phyloP scores from a whole-genome alignment of 768 basidiomycete species.

The Boletus speciosus region DNA sequence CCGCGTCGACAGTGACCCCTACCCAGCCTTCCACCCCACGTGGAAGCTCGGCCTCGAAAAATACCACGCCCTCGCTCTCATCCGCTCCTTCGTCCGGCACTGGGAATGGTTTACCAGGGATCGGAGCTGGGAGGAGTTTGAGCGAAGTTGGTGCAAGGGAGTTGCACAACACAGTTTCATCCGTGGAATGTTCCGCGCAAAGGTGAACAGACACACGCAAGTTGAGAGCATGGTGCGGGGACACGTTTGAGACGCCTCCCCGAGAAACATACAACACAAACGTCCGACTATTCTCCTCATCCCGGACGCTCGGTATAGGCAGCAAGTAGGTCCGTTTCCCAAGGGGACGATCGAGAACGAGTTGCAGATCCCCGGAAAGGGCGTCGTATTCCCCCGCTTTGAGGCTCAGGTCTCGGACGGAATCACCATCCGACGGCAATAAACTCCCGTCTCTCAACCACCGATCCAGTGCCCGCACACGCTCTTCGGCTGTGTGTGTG shows the following conservation, averaged over 20 bases:
- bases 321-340: conserved; percentile 49
- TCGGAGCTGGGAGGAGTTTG: conserved; percentile 62
- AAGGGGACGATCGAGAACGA: conserved; percentile 44
- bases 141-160: conserved; percentile 44
- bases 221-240: conserved; percentile 45
- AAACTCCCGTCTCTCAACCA: conserved; percentile 68
- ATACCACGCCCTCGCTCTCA: conserved; percentile 70
- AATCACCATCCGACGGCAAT: conserved; percentile 31
- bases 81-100: conserved; percentile 64
- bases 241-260: conserved; percentile 50
- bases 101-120: conserved; percentile 55
- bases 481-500: conserved; percentile 19
- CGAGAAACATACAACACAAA: conserved; percentile 59
- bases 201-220: conserved; percentile 46
- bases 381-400: conserved; percentile 29
- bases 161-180: conserved; percentile 33
- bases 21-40: conserved; percentile 38
- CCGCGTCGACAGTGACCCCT: conserved; percentile 48
- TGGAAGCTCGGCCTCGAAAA: conserved; percentile 53
- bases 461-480: conserved; percentile 44
- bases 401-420: conserved; percentile 9
- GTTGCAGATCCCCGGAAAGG: conserved; percentile 35
- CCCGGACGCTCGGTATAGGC: conserved; percentile 29
- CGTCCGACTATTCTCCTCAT: conserved; percentile 18
- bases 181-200: conserved; percentile 36